Evolutionary conservation across 1,139 yeast species (phyloP).

Genomic region (Debaryomyces sp.): DNA sequence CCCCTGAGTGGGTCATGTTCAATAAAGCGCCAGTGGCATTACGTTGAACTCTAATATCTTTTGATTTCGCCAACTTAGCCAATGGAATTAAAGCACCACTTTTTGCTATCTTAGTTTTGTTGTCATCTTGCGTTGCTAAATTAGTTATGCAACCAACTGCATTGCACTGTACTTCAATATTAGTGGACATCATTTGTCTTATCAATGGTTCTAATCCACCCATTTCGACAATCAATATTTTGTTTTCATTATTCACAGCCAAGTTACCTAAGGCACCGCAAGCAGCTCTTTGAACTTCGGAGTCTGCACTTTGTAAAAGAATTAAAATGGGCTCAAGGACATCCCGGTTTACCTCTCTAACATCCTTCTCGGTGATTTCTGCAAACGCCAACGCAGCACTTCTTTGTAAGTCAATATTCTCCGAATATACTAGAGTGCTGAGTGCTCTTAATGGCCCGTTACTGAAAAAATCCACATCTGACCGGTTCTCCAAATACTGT

Average conservation of each 20-base stretch:
- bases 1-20: slow-evolving; percentile 97
- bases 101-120: slow-evolving; percentile 92
- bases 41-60: slow-evolving; percentile 94
- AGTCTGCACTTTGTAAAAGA: slow-evolving; percentile 80
- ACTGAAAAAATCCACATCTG: slow-evolving; percentile 89
- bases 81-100: slow-evolving; percentile 96
- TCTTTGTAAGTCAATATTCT: slow-evolving; percentile 90
- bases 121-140: slow-evolving; percentile 97
- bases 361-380: slow-evolving; percentile 95
- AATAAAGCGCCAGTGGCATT: slow-evolving; percentile 97
- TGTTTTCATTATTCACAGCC: slow-evolving; percentile 96
- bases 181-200: slow-evolving; percentile 95
- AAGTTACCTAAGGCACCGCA: slow-evolving; percentile 97
- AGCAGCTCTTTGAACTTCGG: slow-evolving; percentile 97
- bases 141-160: slow-evolving; percentile 99
- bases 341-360: slow-evolving; percentile 85
- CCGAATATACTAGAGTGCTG: slow-evolving; percentile 91
- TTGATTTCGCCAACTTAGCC: slow-evolving; percentile 90
- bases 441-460: slow-evolving; percentile 89
- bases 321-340: slow-evolving; percentile 92
- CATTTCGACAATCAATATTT: slow-evolving; percentile 92
- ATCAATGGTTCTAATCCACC: slow-evolving; percentile 96
- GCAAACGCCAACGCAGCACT: slow-evolving; percentile 99
- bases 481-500: slow-evolving; percentile 81
- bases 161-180: slow-evolving; percentile 97